Evolutionary conservation across 495 filamentous ascomycete species (phyloP), one percentile per base, ranked within the genome.

Genomic region (Talaromyces trachyspermus): DNA sequence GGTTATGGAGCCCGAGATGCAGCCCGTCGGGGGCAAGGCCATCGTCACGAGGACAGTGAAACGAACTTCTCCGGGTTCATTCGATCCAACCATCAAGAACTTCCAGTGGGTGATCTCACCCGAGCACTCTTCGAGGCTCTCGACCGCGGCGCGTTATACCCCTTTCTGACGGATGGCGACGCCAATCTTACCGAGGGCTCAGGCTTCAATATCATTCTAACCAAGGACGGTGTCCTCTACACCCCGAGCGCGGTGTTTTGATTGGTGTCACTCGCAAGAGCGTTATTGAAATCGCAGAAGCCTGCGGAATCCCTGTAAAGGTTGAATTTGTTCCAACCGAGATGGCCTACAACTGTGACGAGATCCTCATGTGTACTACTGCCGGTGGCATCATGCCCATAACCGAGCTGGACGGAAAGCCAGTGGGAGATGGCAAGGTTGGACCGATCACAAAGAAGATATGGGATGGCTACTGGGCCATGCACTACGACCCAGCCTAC

Each of bases 51-150:
- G 66, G 9, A 68, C 66, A 15, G 64, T 70, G 11, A 57, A 59
- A 0, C 59, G 66, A 0, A 52, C 52, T 1, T 60, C 66, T 0
- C 61, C 61, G 2, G 62, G 66, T 0, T 50, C 63, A 0, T 57
- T 68, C 12, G 66, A 70, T 44, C 66, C 66, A 0, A 70, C 63
- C 2, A 45, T 70, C 43, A 70, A 70, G 57, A 70, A 70, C 29
- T 49, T 69, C 38, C 66, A 69, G 48, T 69, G 64, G 64, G 66
- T 0, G 66, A 69, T 40, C 43, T 69, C 49, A 55, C 50, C 4
- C 64, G 64, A 0, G 66, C 59, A 1, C 25, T 64, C 17, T 52
- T 61, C 19, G 64, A 69, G 45, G 59, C 59, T 5, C 15, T 44
- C 1, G 59, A 59, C 37, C 52, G 56, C 3, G 59, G 62, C 49